These are phyloP conservation scores for Gossypium schwendimanii DNA, from an alignment of 441 rosid species.

Conservation along the genomic window DNA sequence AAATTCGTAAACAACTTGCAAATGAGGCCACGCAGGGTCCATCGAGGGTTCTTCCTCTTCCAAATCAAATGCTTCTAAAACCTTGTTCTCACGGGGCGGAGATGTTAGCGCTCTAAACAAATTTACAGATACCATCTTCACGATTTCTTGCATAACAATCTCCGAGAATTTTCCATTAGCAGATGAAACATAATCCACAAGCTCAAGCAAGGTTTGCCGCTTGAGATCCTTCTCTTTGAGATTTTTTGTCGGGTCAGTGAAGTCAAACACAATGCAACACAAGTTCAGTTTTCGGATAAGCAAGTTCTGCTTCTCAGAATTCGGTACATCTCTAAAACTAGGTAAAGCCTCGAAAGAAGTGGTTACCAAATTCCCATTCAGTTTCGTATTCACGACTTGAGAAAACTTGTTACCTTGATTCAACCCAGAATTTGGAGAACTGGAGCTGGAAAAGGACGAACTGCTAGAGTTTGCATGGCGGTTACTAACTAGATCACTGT, in stretches of 20 bases:
- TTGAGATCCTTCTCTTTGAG: slow-evolving; percentile 73
- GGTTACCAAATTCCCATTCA: slow-evolving; percentile 42
- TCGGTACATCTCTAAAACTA: slow-evolving; percentile 69
- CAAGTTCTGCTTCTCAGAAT: slow-evolving; percentile 63
- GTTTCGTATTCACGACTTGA: slow-evolving; percentile 35
- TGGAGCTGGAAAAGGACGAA: slow-evolving; percentile 23
- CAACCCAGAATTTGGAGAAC: slow-evolving; percentile 30
- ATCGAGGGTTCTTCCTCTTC: slow-evolving; percentile 69
- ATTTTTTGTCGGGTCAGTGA: slow-evolving; percentile 57
- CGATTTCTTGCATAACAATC: slow-evolving; percentile 44
- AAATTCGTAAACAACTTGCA: slow-evolving; percentile 69
- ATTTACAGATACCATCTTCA: slow-evolving; percentile 53
- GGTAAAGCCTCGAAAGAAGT: slow-evolving; percentile 65
- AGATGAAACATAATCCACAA: slow-evolving; percentile 63
- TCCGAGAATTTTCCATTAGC: slow-evolving; percentile 63
- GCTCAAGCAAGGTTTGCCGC: slow-evolving; percentile 69
- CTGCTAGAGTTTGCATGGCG: slow-evolving; percentile 27
- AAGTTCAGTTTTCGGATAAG: slow-evolving; percentile 48
- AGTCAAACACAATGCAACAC: slow-evolving; percentile 58
- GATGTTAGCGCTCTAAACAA: slow-evolving; percentile 54
- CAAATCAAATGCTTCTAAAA: slow-evolving; percentile 50
- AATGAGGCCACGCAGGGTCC: slow-evolving; percentile 75
- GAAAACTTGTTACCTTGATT: slow-evolving; percentile 43
- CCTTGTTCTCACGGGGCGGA: slow-evolving; percentile 56
- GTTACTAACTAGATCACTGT: slow-evolving; percentile 31